Evolutionary conservation across 495 filamentous ascomycete species (phyloP).

Genomic region (Glarea lozoyensis): DNA sequence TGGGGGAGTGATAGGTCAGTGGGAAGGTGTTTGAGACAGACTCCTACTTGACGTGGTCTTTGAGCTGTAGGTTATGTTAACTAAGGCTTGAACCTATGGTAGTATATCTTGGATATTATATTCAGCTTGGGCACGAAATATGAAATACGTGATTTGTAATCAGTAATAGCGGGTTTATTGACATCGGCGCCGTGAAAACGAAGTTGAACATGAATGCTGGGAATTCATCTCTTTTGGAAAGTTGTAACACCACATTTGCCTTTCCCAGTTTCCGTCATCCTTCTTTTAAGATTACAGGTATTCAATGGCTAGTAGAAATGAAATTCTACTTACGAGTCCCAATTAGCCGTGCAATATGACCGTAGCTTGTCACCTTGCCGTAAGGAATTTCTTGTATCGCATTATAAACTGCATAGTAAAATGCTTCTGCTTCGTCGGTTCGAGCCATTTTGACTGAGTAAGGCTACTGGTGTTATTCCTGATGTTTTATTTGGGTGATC

Average conservation of each 20-base stretch:
- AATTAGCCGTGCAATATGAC: conserved; percentile 73
- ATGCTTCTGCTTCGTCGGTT: conserved; percentile 75
- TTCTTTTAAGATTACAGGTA: not conserved
- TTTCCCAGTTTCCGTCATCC: too few species aligned
- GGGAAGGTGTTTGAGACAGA: conserved; percentile 80
- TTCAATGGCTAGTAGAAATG: too few species aligned
- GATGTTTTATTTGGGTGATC: too few species aligned
- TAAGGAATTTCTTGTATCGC: conserved; percentile 77
- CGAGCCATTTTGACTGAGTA: conserved; percentile 51
- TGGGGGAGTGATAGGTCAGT: conserved; percentile 37
- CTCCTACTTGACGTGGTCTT: conserved; percentile 73
- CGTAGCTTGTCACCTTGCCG: conserved; percentile 81
- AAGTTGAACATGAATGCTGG: too few species aligned
- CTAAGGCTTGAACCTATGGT: not conserved
- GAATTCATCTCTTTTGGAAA: too few species aligned
- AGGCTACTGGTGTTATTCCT: not conserved
- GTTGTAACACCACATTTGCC: too few species aligned
- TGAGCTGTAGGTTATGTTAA: conserved; percentile 36
- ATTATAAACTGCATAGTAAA: conserved; percentile 74
- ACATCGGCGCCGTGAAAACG: too few species aligned
- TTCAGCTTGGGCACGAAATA: too few species aligned
- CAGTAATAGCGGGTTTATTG: too few species aligned
- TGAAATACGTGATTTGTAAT: too few species aligned
- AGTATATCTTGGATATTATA: not conserved
- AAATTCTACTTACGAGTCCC: conserved; percentile 59